Percentiles rank a stretch among this genome's conserved stretches.
Conservation (phyloP, 2,329 filamentous ascomycete species). For the Teratosphaeria epicoccoides region DNA sequence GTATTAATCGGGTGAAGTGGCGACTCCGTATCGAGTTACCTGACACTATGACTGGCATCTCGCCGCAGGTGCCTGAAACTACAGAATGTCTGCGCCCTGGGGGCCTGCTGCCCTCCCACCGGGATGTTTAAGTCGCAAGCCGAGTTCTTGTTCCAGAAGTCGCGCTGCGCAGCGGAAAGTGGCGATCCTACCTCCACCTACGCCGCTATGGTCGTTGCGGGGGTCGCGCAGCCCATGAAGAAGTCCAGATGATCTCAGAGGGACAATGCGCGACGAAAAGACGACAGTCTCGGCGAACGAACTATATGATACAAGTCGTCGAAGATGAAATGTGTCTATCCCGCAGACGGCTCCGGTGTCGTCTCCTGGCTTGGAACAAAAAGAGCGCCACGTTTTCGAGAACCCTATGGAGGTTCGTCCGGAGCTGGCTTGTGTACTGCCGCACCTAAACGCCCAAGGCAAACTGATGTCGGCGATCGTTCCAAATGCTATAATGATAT, state of each 20-base stretch:
- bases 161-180: background rate
- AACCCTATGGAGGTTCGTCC: no score
- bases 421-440: background rate
- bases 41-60: background rate
- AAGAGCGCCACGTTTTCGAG: background rate
- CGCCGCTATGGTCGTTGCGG: background rate
- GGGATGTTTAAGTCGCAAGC: background rate
- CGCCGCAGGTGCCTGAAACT: background rate
- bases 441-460: background rate
- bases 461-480: background rate
- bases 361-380: background rate
- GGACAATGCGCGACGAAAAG: background rate
- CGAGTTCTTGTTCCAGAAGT: background rate
- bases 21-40: background rate
- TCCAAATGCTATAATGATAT: background rate
- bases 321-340: background rate
- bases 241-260: background rate
- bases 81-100: background rate
- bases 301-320: background rate
- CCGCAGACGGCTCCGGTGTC: background rate
- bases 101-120: background rate
- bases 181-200: background rate
- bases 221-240: background rate
- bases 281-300: background rate
- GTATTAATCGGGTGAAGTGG: background rate